These are phyloP conservation scores for Pascua sp. DNA, from an alignment of 1,284 basidiomycete genomes.

Conservation along the genomic window DNA sequence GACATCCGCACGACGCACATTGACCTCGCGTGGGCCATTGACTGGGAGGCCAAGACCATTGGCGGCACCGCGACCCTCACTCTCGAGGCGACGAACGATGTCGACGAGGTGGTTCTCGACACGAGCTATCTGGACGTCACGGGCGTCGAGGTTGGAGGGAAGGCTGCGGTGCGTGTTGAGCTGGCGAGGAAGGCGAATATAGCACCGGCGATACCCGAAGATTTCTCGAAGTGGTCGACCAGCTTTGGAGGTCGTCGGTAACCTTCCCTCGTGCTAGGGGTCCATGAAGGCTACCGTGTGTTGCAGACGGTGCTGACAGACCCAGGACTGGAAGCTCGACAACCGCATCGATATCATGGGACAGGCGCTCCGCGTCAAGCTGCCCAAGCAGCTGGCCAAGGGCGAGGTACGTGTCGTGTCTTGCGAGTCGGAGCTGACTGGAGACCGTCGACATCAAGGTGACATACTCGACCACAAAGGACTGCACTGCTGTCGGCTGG, in stretches of 20 bases:
- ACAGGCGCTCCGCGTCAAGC: conserved; percentile 44
- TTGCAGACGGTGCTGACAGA: conserved; percentile 9
- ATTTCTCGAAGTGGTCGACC: too few species aligned
- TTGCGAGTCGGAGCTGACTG: conserved; percentile 53
- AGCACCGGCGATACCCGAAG: background rate
- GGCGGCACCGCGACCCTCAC: conserved; percentile 65
- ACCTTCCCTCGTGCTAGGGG: too few species aligned
- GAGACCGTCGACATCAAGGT: conserved; percentile 60
- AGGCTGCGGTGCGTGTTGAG: conserved; percentile 51
- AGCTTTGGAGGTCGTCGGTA: too few species aligned
- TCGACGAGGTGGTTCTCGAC: conserved; percentile 73
- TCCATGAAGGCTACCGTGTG: conserved; percentile 51
- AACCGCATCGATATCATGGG: conserved; percentile 48
- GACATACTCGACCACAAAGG: conserved; percentile 68
- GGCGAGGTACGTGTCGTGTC: conserved; percentile 49
- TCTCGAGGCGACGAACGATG: conserved; percentile 56
- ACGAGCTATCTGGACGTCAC: conserved; percentile 68
- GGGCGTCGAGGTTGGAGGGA: conserved; percentile 58
- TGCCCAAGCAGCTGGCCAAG: conserved; percentile 31
- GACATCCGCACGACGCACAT: conserved; percentile 66
- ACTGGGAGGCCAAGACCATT: conserved; percentile 68
- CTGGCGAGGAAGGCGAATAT: background rate
- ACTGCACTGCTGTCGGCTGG: conserved; percentile 90
- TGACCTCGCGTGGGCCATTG: conserved; percentile 74
- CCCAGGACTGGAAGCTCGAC: conserved; percentile 58